Conservation (phyloP, 495 filamentous ascomycete species). For the Penicillium malachiteum region DNA sequence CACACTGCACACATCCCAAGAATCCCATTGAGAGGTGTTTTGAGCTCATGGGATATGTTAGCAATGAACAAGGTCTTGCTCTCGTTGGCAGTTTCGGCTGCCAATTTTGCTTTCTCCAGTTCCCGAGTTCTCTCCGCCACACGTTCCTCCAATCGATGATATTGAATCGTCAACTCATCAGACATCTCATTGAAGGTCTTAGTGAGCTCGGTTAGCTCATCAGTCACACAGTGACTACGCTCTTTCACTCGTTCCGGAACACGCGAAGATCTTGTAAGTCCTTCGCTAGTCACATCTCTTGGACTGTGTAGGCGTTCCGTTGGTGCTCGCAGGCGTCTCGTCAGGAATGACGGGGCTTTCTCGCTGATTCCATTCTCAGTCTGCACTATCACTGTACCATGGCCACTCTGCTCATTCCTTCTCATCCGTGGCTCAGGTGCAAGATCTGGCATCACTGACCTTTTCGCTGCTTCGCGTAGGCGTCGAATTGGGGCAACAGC, state of each 20-base stretch:
- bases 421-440: not conserved
- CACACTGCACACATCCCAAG: slow-evolving; percentile 89
- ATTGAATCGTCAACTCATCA: slow-evolving; percentile 84
- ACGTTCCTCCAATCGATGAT: slow-evolving; percentile 77
- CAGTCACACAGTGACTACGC: slow-evolving; percentile 70
- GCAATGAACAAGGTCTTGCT: slow-evolving; percentile 95
- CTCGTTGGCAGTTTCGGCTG: slow-evolving; percentile 88
- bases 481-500: slow-evolving; percentile 77
- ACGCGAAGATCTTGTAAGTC: slow-evolving; percentile 54
- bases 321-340: slow-evolving; percentile 12
- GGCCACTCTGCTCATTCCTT: not conserved
- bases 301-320: slow-evolving; percentile 16
- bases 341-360: slow-evolving; percentile 6
- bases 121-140: slow-evolving; percentile 79
- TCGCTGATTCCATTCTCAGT: slow-evolving; percentile 10
- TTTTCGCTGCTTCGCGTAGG: slow-evolving; percentile 73
- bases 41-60: slow-evolving; percentile 92
- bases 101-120: slow-evolving; percentile 83
- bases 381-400: not conserved
- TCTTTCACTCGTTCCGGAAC: slow-evolving; percentile 81
- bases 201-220: slow-evolving; percentile 86
- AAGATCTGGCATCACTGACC: slow-evolving; percentile 61
- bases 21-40: slow-evolving; percentile 91
- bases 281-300: not conserved
- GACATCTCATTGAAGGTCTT: slow-evolving; percentile 91